Percentiles rank a stretch among this genome's conserved stretches.
These are phyloP conservation scores for Trypanosoma lewisi DNA, from an alignment of 208 protist species.

Conservation along the genomic window DNA sequence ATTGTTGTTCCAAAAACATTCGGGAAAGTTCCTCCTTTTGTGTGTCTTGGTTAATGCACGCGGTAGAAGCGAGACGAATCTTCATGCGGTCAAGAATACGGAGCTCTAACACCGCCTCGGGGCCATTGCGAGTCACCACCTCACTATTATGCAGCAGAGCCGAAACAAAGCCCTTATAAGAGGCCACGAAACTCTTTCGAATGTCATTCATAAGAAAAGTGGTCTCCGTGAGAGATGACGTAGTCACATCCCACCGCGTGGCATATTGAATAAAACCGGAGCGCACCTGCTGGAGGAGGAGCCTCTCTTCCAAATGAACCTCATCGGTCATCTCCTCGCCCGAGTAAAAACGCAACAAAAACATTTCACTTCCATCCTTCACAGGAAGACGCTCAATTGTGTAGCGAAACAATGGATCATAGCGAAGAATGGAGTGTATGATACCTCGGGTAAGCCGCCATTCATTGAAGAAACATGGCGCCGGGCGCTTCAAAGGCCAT, in stretches of 20 bases:
- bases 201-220: constrained; percentile 9
- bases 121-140: neutral
- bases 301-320: constrained; percentile 2
- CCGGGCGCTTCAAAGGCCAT: constrained; percentile 8
- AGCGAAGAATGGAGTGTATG: constrained; percentile 9
- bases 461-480: constrained; percentile 28
- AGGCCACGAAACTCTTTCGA: constrained; percentile 3
- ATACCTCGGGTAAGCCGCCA: constrained; percentile 20
- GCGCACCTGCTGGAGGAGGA: constrained; percentile 4
- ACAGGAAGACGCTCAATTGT: constrained; percentile 6
- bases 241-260: neutral
- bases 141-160: constrained; percentile 23
- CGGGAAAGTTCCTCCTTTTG: constrained; percentile 10
- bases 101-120: constrained; percentile 11
- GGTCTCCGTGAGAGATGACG: constrained; percentile 3
- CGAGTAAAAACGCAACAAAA: constrained; percentile 20
- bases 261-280: constrained; percentile 19
- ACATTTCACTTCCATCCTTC: neutral
- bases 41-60: too few relatives aligned
- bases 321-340: constrained; percentile 16
- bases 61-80: constrained; percentile 5
- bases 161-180: constrained; percentile 8
- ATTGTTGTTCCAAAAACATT: constrained; percentile 19
- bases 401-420: constrained; percentile 26
- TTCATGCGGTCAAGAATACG: constrained; percentile 14